Evolutionary conservation across 1,284 basidiomycete genomes (phyloP), one percentile per base, ranked within the genome.

Genomic region (Papiliotrema flavescens): DNA sequence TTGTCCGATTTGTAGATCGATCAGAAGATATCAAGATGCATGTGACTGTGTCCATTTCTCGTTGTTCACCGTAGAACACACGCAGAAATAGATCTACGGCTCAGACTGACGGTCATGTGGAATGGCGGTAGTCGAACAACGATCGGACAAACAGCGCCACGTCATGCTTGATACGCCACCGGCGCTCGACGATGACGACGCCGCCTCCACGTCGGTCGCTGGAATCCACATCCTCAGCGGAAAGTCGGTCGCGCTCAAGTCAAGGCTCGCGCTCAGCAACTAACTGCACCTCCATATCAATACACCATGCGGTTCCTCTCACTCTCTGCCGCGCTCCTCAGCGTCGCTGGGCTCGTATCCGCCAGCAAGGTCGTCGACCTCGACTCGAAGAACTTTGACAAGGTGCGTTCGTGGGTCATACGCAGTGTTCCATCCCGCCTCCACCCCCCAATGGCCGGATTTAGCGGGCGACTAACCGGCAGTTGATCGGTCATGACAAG

Each of bases 311-410:
- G 80, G 73, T 75, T 86, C 62, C 67, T 84, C 60, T 81, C 83
- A 44, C 64, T 88, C 52, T 76, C 87, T 59, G 76, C 82, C 14
- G 79, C 83, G 24, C 77, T 83, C 22, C 66, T 88, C 17, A 62
- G 62, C 19, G 69, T 85, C 60, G 68, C 78, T 9, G 80, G 82
- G 32, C 77, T 80, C 47, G 87, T 79, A 40, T 73, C 71, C 59
- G 90, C 86, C 28, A 66, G 67, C n/a, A 90, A 90, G 65, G 90
- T 91, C 48, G 62, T 91, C 50, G 90, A 91, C 17, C 84, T 95
- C 46, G 82, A 74, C 47, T 80, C 86, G 0, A 79, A 81, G 58
- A 91, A 87, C 78, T 95, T 92, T 74, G 87, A 92, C 71, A 62
- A 78, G 41, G 75, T 84, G 51, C 77, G 71, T 65, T 24, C 2